Evolutionary conservation across 2,329 filamentous ascomycete genomes (phyloP), one percentile per base, ranked within the genome.

Genomic region (Pseudogymnoascus sp.): DNA sequence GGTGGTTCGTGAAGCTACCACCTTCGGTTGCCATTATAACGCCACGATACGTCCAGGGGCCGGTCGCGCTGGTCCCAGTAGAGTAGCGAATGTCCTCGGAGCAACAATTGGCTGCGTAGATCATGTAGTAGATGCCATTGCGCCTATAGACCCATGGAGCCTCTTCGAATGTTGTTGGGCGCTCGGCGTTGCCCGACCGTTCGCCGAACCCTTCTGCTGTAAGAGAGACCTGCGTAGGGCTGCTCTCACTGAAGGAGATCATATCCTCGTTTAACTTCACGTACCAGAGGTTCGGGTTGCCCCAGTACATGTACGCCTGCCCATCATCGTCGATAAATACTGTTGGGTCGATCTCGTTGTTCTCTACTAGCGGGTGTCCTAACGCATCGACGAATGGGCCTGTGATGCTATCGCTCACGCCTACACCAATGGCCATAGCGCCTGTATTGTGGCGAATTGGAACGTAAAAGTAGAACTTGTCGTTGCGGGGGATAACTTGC

Each of bases 301-400:
- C 76, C 69, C 75, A 77, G 69, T 77, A 78, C 63, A 78, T 67
- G 70, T 77, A 78, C 0, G 75, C 76, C 67, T 77, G 76, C 53
- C 75, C 77, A 59, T 77, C 74, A 60, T 77, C 75, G 64, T 78
- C 76, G 64, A 78, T 73, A 65, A 75, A 76, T 60, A 77, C 75
- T 13, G 73, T 74, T 29, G 75, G 75, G 65, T 77, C 75, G 31
- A 77, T 77, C 38, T 71, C 68, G 23, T 67, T 68, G 61, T 74
- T 75, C 15, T 71, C 67, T 11, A 77, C 70, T n/a, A 77, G 70
- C 5, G 75, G 75, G 35, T 63, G 65, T 3, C 74, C 74, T 6
- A 76, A 56, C 0, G 73, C 70, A 61, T 77, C 75, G 15, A 56
- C 65, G 66, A 74, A 77, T 7, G 75, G 75, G 0, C 75, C 75